Evolutionary conservation across 345 rosid species (phyloP).

Genomic region (Eucalyptus cloeziana): DNA sequence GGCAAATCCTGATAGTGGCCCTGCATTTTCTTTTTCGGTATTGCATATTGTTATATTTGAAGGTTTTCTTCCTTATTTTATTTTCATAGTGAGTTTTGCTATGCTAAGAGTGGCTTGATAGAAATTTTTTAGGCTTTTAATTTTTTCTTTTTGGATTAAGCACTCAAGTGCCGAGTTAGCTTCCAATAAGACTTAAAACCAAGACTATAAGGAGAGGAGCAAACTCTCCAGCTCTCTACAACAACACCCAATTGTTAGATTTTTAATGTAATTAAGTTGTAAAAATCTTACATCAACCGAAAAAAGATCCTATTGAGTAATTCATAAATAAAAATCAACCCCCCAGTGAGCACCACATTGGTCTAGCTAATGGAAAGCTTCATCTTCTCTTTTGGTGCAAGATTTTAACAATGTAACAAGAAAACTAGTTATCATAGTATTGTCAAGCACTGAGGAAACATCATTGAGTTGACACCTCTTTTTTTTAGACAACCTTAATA

Average conservation of each 20-base stretch:
- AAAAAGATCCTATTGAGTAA: neutral
- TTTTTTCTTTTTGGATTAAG: neutral
- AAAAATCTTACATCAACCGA: neutral
- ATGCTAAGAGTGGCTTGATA: neutral
- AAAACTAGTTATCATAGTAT: neutral
- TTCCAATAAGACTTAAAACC: neutral
- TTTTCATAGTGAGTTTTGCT: neutral
- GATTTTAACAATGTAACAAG: neutral
- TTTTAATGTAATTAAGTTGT: neutral
- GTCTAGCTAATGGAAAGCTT: neutral
- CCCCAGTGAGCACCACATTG: neutral
- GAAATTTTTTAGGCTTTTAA: neutral
- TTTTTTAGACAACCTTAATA: neutral
- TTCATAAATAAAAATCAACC: neutral
- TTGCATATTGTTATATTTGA: neutral
- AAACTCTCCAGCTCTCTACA: neutral
- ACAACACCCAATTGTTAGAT: neutral
- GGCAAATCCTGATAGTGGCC: neutral
- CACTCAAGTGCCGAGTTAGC: neutral
- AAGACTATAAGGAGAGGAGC: neutral
- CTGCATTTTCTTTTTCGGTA: neutral
- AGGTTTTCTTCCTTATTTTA: neutral
- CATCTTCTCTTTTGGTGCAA: neutral
- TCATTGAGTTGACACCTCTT: neutral
- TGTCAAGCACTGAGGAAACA: neutral